These are phyloP conservation scores for Lepiota brunneoincarnata DNA, from an alignment of 768 basidiomycete species.

Conservation along the genomic window DNA sequence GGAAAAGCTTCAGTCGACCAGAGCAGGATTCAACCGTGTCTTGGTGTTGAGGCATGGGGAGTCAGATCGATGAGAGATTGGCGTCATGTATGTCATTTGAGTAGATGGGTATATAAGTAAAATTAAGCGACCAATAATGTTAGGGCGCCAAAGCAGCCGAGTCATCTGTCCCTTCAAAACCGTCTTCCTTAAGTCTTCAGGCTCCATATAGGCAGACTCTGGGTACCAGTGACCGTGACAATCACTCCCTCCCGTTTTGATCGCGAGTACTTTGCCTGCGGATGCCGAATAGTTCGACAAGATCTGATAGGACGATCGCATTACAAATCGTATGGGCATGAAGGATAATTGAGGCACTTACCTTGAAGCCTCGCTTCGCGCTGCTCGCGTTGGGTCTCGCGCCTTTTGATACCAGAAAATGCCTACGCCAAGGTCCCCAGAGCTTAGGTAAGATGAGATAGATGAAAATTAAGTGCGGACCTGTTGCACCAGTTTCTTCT, in stretches of 20 bases:
- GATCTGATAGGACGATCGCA: slow-evolving; percentile 36
- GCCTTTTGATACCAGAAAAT: slow-evolving; percentile 78
- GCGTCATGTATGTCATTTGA: neutral
- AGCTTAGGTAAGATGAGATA: neutral
- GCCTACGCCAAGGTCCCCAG: slow-evolving; percentile 44
- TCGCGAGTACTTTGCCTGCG: slow-evolving; percentile 15
- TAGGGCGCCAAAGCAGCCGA: neutral
- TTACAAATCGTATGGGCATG: neutral
- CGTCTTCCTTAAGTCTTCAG: too few species aligned
- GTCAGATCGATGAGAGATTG: neutral
- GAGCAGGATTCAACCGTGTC: slow-evolving; percentile 28
- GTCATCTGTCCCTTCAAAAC: neutral
- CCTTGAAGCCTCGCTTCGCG: slow-evolving; percentile 83
- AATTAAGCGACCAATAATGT: too few species aligned
- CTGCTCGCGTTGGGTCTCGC: slow-evolving; percentile 72
- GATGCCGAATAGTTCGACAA: slow-evolving; percentile 45
- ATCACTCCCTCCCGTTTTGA: neutral
- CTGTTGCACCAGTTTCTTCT: slow-evolving; percentile 77
- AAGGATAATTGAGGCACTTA: slow-evolving; percentile 23
- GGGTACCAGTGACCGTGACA: neutral
- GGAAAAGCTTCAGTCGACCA: slow-evolving; percentile 31
- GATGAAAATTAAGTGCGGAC: slow-evolving; percentile 30
- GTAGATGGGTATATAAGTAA: neutral
- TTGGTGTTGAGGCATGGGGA: slow-evolving; percentile 20
- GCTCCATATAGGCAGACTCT: too few species aligned